These are phyloP conservation scores for Stachybotrys chlorohalonatus DNA, from an alignment of 2,329 filamentous ascomycete species.

Conservation along the genomic window DNA sequence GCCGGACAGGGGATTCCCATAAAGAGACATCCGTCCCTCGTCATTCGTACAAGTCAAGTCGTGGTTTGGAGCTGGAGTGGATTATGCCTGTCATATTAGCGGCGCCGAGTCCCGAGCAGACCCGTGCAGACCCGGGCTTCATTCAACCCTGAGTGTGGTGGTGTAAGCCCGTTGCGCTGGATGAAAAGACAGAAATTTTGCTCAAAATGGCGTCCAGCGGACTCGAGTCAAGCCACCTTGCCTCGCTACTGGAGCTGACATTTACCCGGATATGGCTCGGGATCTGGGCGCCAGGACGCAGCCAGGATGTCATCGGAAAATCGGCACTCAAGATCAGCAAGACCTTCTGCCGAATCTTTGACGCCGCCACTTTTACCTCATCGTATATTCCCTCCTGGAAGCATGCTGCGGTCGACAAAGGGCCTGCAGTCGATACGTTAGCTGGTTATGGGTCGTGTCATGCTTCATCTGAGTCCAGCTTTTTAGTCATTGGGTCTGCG, in stretches of 20 bases:
- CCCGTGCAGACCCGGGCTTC: neutral
- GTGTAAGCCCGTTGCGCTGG: neutral
- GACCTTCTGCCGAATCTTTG: too few species aligned
- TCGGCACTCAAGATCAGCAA: neutral
- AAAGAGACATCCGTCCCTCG: neutral
- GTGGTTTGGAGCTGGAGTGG: neutral
- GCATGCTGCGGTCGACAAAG: too few species aligned
- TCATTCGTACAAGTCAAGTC: too few species aligned
- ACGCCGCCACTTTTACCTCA: too few species aligned
- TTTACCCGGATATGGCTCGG: neutral
- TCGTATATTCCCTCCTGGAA: too few species aligned
- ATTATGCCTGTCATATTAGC: neutral
- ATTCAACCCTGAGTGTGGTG: neutral
- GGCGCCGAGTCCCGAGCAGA: neutral
- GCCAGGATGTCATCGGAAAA: neutral
- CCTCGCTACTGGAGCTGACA: neutral
- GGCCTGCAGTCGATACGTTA: too few species aligned
- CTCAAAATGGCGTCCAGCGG: neutral
- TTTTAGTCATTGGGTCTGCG: neutral
- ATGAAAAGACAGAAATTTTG: neutral
- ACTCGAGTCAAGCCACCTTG: neutral
- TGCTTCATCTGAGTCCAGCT: neutral
- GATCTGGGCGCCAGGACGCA: neutral
- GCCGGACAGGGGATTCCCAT: neutral
- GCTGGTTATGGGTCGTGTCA: neutral